These are phyloP conservation scores for Geotrichum phurueaensis DNA, from an alignment of 1,139 yeast genomes.

Conservation along the genomic window DNA sequence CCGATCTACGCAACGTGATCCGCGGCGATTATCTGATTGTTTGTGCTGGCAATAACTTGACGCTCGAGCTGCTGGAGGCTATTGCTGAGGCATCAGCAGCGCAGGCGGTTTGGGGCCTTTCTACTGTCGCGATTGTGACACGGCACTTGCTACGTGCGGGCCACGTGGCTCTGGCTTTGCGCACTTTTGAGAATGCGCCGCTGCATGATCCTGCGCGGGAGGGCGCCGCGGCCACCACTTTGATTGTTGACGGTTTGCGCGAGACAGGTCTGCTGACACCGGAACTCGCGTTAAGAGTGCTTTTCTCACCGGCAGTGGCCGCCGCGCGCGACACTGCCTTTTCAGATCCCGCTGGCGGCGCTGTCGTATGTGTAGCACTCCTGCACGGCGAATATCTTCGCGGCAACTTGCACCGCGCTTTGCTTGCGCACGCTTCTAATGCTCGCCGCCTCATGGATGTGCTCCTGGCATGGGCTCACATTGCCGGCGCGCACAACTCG, in stretches of 20 bases:
- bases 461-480: constrained; percentile 26
- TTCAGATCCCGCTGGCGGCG: constrained; percentile 22
- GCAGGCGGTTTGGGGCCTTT: constrained; percentile 33
- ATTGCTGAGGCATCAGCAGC: constrained; percentile 32
- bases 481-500: constrained; percentile 21
- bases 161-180: constrained; percentile 25
- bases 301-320: constrained; percentile 5
- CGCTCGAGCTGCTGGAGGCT: constrained; percentile 27
- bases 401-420: neutral
- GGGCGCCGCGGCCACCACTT: constrained; percentile 19
- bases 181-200: constrained; percentile 17
- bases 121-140: constrained; percentile 27
- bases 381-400: constrained; percentile 20
- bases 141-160: constrained; percentile 20
- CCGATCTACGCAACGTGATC: constrained; percentile 22
- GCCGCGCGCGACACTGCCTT: constrained; percentile 23
- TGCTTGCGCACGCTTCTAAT: constrained; percentile 6
- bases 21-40: constrained; percentile 24
- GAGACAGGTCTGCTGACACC: constrained; percentile 11
- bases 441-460: constrained; percentile 22
- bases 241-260: constrained; percentile 18
- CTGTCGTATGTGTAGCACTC: constrained; percentile 21
- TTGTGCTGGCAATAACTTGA: constrained; percentile 20
- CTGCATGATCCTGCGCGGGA: constrained; percentile 4
- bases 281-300: neutral